Base-by-base conservation (phyloP, 202 grass and related monocot genomes). In the Musa balbisiana region DNA sequence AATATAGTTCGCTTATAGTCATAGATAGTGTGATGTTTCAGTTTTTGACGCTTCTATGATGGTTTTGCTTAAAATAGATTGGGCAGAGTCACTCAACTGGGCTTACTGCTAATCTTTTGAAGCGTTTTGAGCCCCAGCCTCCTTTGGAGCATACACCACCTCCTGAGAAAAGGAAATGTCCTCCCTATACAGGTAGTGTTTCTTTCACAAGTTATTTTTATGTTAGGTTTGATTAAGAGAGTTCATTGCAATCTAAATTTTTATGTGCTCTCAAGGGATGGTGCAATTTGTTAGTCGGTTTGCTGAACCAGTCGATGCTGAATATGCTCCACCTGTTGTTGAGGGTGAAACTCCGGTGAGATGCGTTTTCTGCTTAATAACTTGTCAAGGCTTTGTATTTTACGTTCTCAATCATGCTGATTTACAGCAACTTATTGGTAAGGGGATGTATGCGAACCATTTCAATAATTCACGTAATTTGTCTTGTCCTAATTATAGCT, bases 111-210 rank as follows among this genome's bases (percentile, higher is more conserved):
- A 96, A 96, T 80, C 85, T 96, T 20, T 78, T 96, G 72, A 96
- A 92, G 93, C 86, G 89, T 77, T 96, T 96, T 70, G 85, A 96
- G 78, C 83, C 93, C 2, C 85, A 89, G 26, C 84, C 84, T n/a
- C 87, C 90, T 15, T 76, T 92, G 51, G 90, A 92, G 69, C 82
- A 87, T 81, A 96, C 89, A 73, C 82, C 90, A 51, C 90, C 90
- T 52, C 51, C 88, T 21, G 90, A 90, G 80, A 92, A 90, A 78
- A 89, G 87, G 78, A 92, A 89, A 56, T 68, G 75, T 6, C 89
- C 85, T 68, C 65, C 83, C 8, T 96, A 89, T 80, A 85, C 74
- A 12, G 93, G 93, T 93, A 82, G 33, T 9, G 73, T 26, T 19
- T 53, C 29, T 51, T 76, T 69, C 60, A 62, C 8, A 66, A 9